These are phyloP conservation scores for Taphrina pruni DNA, from an alignment of 1,139 yeast species.

Conservation along the genomic window DNA sequence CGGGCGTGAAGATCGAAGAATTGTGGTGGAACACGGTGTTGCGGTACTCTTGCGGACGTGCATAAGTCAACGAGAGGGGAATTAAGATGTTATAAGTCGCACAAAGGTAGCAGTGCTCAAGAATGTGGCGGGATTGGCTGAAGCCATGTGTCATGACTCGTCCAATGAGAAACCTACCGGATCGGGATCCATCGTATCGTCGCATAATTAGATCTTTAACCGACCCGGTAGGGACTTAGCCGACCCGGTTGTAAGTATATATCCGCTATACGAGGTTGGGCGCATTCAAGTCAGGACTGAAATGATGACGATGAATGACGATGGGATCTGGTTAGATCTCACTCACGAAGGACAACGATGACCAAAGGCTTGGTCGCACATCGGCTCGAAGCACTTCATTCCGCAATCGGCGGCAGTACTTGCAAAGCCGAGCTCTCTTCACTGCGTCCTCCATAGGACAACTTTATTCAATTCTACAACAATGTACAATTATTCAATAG, in stretches of 20 bases:
- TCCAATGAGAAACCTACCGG: not conserved
- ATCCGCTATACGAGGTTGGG: not conserved
- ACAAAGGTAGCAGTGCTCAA: not conserved
- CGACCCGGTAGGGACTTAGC: not conserved
- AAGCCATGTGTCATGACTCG: not conserved
- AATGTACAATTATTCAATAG: too few species aligned
- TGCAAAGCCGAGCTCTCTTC: too few species aligned
- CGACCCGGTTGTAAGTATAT: not conserved
- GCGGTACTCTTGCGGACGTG: not conserved
- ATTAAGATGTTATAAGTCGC: not conserved
- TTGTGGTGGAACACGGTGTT: not conserved
- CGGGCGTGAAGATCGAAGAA: not conserved
- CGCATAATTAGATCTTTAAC: not conserved
- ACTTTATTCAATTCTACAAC: too few species aligned
- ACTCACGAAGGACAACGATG: too few species aligned
- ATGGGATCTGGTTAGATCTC: too few species aligned
- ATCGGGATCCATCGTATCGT: not conserved
- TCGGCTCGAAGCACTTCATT: too few species aligned
- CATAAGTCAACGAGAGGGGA: not conserved
- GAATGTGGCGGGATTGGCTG: not conserved
- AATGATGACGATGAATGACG: constrained; percentile 1
- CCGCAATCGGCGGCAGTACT: too few species aligned
- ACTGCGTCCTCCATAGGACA: too few species aligned
- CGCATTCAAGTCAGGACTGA: not conserved
- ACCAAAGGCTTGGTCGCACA: too few species aligned